These are phyloP conservation scores for Fagopyrum esculentum DNA, from an alignment of 148 eudicot genomes.

Conservation along the genomic window DNA sequence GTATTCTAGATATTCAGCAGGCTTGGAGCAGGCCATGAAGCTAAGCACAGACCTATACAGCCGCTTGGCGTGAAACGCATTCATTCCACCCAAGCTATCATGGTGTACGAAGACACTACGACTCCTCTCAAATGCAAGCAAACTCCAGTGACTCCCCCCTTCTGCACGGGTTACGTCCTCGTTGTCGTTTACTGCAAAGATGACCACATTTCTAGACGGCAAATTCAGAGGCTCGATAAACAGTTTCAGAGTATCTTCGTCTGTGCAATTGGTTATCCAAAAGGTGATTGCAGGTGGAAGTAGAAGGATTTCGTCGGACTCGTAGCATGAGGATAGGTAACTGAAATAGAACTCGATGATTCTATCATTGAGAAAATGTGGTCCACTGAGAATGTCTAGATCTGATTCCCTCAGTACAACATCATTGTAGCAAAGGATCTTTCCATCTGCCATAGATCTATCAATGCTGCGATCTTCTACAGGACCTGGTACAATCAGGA, in stretches of 20 bases:
- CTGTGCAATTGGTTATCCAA: slow-evolving; percentile 77
- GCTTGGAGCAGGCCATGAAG: slow-evolving; percentile 23
- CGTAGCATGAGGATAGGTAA: slow-evolving; percentile 43
- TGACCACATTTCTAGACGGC: slow-evolving; percentile 33
- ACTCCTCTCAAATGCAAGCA: slow-evolving; percentile 51
- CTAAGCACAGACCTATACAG: slow-evolving; percentile 38
- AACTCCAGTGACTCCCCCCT: slow-evolving; percentile 90
- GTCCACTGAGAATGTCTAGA: slow-evolving; percentile 66
- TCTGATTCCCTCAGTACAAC: slow-evolving; percentile 84
- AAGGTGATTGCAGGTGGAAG: slow-evolving; percentile 79
- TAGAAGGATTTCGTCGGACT: slow-evolving; percentile 50
- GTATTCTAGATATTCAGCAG: slow-evolving; percentile 34
- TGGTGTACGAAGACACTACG: slow-evolving; percentile 67
- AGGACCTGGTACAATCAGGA: not conserved
- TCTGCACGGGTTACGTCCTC: slow-evolving; percentile 45
- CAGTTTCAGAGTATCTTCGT: slow-evolving; percentile 36
- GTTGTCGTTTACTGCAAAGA: slow-evolving; percentile 77
- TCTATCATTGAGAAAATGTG: slow-evolving; percentile 69
- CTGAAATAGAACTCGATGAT: slow-evolving; percentile 82
- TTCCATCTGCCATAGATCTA: slow-evolving; percentile 41
- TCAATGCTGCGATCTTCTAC: slow-evolving; percentile 24
- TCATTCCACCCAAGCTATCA: slow-evolving; percentile 50
- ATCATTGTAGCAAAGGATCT: slow-evolving; percentile 73
- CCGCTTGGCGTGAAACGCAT: slow-evolving; percentile 33
- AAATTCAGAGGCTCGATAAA: slow-evolving; percentile 63